These are phyloP conservation scores for Aspergillus fischeri DNA, from an alignment of 2,329 filamentous ascomycete genomes.

Conservation along the genomic window DNA sequence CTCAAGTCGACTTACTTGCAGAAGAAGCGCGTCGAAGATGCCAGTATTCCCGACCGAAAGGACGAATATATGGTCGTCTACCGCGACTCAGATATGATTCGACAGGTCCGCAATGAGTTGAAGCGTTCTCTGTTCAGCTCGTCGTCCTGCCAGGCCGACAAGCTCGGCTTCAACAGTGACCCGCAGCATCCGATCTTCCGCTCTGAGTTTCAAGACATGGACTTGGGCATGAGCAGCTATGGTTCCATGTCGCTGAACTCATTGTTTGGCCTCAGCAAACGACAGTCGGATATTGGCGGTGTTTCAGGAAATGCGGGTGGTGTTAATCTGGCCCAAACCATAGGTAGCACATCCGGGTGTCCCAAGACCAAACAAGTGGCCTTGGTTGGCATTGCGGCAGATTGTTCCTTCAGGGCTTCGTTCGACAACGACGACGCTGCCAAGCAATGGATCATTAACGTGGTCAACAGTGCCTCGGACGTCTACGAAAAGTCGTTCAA, in stretches of 20 bases:
- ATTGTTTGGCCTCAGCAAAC: conserved; percentile 62
- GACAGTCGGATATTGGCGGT: conserved; percentile 65
- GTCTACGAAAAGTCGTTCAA: conserved; percentile 92
- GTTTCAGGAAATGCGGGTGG: conserved; percentile 71
- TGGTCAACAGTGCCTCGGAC: conserved; percentile 82
- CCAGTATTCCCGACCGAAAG: conserved; percentile 52
- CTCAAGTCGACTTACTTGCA: conserved; percentile 68
- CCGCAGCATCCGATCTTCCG: conserved; percentile 64
- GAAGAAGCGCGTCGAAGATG: conserved; percentile 69
- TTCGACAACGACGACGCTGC: conserved; percentile 66
- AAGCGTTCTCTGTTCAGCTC: conserved; percentile 52
- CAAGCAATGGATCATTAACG: conserved; percentile 69
- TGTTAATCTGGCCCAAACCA: conserved; percentile 71
- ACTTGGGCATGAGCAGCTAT: conserved; percentile 49
- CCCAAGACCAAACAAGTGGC: conserved; percentile 88
- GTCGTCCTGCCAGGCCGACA: conserved; percentile 67
- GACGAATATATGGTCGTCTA: conserved; percentile 86
- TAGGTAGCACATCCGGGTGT: conserved; percentile 80
- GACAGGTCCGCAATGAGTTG: conserved; percentile 54
- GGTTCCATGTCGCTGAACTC: conserved; percentile 59
- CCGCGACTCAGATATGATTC: conserved; percentile 78
- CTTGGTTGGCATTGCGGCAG: conserved; percentile 84
- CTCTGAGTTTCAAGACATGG: conserved; percentile 43
- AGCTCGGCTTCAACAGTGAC: conserved; percentile 73
- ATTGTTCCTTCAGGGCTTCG: conserved; percentile 77